Evolutionary conservation across 139 green algal genomes (phyloP).

Genomic region (Trebouxia sp.): DNA sequence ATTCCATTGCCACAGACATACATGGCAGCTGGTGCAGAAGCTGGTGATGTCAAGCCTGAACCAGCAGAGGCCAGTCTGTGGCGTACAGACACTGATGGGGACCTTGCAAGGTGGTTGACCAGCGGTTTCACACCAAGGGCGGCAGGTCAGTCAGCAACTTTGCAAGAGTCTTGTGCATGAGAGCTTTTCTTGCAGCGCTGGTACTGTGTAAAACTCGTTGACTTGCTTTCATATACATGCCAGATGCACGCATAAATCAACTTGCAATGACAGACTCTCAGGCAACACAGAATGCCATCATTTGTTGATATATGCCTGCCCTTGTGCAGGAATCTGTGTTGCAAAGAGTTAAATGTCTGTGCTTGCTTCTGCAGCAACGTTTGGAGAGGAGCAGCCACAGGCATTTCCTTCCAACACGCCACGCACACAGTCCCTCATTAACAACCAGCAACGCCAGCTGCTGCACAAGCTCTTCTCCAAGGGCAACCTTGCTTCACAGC

Average conservation of each 20-base stretch:
- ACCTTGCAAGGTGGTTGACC: neutral
- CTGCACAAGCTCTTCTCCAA: constrained; percentile 32
- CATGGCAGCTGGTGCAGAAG: neutral
- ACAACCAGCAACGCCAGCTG: constrained; percentile 28
- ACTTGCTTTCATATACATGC: too few species aligned
- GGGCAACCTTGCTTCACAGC: constrained; percentile 18
- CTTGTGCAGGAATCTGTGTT: too few species aligned
- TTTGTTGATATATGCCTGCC: neutral
- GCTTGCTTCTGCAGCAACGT: neutral
- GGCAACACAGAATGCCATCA: too few species aligned
- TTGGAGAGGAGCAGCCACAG: neutral
- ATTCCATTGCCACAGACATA: neutral
- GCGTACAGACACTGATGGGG: constrained; percentile 17
- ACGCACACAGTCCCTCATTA: constrained; percentile 9
- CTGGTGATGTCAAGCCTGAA: neutral
- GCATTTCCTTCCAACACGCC: neutral
- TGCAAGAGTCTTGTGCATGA: neutral
- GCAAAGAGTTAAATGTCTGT: too few species aligned
- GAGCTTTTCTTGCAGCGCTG: too few species aligned
- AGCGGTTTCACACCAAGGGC: constrained; percentile 11
- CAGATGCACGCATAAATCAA: too few species aligned
- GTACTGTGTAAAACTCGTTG: too few species aligned
- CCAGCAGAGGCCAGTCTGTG: neutral
- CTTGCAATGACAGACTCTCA: too few species aligned
- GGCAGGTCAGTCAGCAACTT: neutral